These are phyloP conservation scores for Mortierella hygrophila DNA, from an alignment of 192 early-diverging fungal species.

Conservation along the genomic window DNA sequence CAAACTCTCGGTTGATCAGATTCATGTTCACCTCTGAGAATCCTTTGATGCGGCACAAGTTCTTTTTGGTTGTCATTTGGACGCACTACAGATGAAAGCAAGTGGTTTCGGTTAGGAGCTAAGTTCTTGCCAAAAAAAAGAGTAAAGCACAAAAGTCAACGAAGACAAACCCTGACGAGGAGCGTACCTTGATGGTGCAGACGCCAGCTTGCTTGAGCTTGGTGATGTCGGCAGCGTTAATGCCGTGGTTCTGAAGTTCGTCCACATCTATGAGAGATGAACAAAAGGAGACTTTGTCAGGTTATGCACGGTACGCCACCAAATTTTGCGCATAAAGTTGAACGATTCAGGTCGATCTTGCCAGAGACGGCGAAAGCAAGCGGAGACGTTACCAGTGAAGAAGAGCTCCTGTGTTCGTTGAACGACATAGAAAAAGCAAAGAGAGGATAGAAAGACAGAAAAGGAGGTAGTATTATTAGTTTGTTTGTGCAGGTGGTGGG, in stretches of 20 bases:
- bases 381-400: constrained; percentile 27
- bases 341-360: background rate
- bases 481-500: background rate
- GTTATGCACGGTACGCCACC: no score
- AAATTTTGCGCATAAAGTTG: background rate
- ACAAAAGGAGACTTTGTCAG: background rate
- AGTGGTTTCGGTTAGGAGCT: background rate
- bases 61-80: constrained; percentile 79
- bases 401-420: constrained; percentile 25
- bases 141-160: background rate
- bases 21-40: constrained; percentile 69
- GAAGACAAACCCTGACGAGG: background rate
- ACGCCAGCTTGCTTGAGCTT: constrained; percentile 84
- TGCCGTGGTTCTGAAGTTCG: constrained; percentile 74
- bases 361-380: background rate
- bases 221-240: constrained; percentile 82
- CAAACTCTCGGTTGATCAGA: background rate
- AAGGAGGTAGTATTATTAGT: no score
- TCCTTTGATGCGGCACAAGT: constrained; percentile 81
- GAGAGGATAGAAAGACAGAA: background rate
- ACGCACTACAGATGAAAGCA: constrained; percentile 61
- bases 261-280: constrained; percentile 52
- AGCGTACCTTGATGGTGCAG: constrained; percentile 75
- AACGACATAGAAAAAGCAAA: background rate
- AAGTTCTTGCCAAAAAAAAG: background rate